Base-by-base conservation (phyloP, 805 yeast species). In the Saccharomycopsis oosterbeekiorum region DNA sequence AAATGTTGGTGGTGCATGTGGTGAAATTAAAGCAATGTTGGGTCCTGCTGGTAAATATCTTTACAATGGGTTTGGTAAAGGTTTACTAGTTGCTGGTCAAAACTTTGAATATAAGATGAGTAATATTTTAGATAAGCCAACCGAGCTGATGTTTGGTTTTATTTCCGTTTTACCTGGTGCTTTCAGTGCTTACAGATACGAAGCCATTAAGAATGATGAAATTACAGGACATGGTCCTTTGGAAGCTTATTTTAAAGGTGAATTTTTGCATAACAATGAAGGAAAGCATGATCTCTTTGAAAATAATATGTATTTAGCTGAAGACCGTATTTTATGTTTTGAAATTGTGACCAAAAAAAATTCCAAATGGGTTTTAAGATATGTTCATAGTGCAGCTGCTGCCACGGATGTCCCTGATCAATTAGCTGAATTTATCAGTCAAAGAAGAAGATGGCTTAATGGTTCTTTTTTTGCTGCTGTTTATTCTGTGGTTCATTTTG, bases 131-230 rank as follows among this genome's bases (percentile, higher is more conserved):
- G 88, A 84, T 69, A 84, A 84, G 68, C 88, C 88, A 1, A 77
- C 84, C 14, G 88, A 84, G 68, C 80, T 86, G 1, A 78, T 78
- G 15, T 84, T 84, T 69, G 88, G 88, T 11, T 84, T 81, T 66
- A 84, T 84, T 64, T 77, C 84, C 0, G 88, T 84, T 43, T 76
- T 84, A 56, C 88, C 88, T 3, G 88, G 88, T 65, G 88, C 88
- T 1, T 84, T 84, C 66, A 82, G 86, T 3, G 88, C 88, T 12
- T 84, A 84, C 68, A 68, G 88, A 54, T 83, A 75, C 65, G 74
- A 78, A 19, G 88, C 88, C 1, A 76, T 84, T 21, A 81, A 77
- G 61, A 85, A 85, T 60, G 80, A 78, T 66, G 60, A 41, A 15
- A 70, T 76, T 34, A 76, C 76, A 60, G 81, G 80, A n/a, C 71